phyloP scores from a whole-genome alignment of 805 yeast genomes.

The Metschnikowia lachancei region DNA sequence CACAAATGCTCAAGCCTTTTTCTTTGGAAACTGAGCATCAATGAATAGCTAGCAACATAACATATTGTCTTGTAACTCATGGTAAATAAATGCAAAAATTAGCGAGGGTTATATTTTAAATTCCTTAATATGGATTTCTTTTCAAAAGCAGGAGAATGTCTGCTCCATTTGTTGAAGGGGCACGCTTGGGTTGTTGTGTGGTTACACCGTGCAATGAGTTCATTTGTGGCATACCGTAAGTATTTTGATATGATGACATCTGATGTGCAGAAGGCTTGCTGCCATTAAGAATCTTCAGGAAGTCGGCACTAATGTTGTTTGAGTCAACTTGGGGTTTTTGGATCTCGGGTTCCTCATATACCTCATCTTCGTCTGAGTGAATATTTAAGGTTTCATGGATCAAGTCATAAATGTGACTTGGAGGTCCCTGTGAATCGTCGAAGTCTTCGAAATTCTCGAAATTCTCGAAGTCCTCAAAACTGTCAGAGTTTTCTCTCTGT shows the following conservation, averaged over 20 bases:
- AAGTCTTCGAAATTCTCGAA: constrained; percentile 36
- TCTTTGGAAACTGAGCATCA: constrained; percentile 3
- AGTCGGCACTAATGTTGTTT: constrained; percentile 13
- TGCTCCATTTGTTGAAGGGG: constrained; percentile 14
- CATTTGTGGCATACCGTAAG: constrained; percentile 13
- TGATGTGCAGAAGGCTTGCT: constrained; percentile 9
- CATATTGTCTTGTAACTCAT: too few species aligned
- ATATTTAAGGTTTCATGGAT: constrained; percentile 28
- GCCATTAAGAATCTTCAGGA: constrained; percentile 14
- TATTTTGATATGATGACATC: constrained; percentile 12
- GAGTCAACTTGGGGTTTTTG: constrained; percentile 2
- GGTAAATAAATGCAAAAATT: too few species aligned
- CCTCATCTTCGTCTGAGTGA: constrained; percentile 39
- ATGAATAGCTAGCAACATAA: background rate
- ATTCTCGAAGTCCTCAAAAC: constrained; percentile 26
- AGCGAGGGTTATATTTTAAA: too few species aligned
- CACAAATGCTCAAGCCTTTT: constrained; percentile 12
- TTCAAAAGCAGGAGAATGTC: constrained; percentile 22
- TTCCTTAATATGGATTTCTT: background rate
- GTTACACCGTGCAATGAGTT: constrained; percentile 12
- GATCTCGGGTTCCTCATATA: background rate
- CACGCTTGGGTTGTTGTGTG: constrained; percentile 3
- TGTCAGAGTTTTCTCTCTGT: background rate
- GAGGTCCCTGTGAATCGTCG: constrained; percentile 26
- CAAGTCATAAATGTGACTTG: constrained; percentile 22